phyloP scores from a whole-genome alignment of 345 rosid species.

The Euclidium syriacum region DNA sequence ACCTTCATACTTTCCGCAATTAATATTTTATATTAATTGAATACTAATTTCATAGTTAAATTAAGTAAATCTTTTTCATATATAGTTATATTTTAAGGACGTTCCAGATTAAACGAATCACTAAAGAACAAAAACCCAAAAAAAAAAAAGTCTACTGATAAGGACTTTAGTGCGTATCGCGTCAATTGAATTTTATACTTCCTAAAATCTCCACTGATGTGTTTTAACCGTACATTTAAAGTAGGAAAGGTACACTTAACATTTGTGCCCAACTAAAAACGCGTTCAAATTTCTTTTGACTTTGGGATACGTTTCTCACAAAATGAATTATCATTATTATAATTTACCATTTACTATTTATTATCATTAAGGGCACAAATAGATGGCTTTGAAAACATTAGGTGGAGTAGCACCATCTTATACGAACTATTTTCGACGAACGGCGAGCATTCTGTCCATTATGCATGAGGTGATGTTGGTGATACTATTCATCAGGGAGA shows the following conservation, averaged over 20 bases:
- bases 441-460: not conserved
- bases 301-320: constrained; percentile 10
- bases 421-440: too few relatives aligned
- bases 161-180: constrained; percentile 28
- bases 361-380: not conserved
- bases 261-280: constrained; percentile 24
- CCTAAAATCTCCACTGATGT: constrained; percentile 2
- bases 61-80: not conserved
- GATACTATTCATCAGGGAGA: too few relatives aligned
- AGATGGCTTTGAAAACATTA: not conserved
- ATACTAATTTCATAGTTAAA: not conserved
- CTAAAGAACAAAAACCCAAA: constrained; percentile 2
- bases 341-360: not conserved
- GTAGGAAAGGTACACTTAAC: constrained; percentile 14
- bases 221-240: constrained; percentile 26
- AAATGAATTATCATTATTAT: not conserved
- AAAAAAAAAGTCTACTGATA: constrained; percentile 11
- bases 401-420: not conserved
- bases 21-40: not conserved
- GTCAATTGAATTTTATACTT: not conserved
- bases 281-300: constrained; percentile 16
- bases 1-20: constrained; percentile 11
- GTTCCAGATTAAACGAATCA: constrained; percentile 24
- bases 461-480: not conserved
- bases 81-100: constrained; percentile 9